phyloP scores from a whole-genome alignment of 768 basidiomycete genomes.

The Suillus fuscotomentosus region DNA sequence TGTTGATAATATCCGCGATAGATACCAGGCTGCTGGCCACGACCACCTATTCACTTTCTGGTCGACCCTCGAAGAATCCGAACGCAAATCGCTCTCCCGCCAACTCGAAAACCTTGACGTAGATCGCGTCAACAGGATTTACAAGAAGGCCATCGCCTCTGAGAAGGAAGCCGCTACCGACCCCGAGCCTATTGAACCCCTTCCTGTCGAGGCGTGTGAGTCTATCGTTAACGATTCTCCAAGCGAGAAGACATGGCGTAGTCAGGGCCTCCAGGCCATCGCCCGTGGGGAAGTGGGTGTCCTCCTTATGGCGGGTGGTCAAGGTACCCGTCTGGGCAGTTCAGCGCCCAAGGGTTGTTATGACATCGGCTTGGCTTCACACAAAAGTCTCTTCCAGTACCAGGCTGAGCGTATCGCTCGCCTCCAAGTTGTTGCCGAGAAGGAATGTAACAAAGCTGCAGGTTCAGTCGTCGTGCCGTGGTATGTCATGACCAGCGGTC shows the following conservation, averaged over 20 bases:
- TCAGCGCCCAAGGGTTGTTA: slow-evolving; percentile 96
- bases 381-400: slow-evolving; percentile 93
- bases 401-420: slow-evolving; percentile 95
- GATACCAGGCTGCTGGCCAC: slow-evolving; percentile 81
- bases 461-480: slow-evolving; percentile 81
- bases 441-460: slow-evolving; percentile 45
- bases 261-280: slow-evolving; percentile 77
- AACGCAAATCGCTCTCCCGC: slow-evolving; percentile 58
- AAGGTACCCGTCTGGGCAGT: slow-evolving; percentile 93
- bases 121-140: slow-evolving; percentile 88
- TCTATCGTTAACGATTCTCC: slow-evolving; percentile 52
- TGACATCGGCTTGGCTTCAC: slow-evolving; percentile 91
- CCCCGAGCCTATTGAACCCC: slow-evolving; percentile 68
- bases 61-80: slow-evolving; percentile 60
- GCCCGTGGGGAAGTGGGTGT: slow-evolving; percentile 87
- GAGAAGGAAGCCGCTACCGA: slow-evolving; percentile 50
- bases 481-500: slow-evolving; percentile 99
- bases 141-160: slow-evolving; percentile 66
- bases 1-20: slow-evolving; percentile 52
- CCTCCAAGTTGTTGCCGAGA: slow-evolving; percentile 74
- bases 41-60: slow-evolving; percentile 89
- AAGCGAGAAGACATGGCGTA: slow-evolving; percentile 73
- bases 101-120: slow-evolving; percentile 86
- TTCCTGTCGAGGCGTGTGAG: slow-evolving; percentile 75
- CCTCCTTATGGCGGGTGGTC: slow-evolving; percentile 96